Base-by-base conservation (phyloP, 2,329 filamentous ascomycete species). In the Colletotrichum salicis region DNA sequence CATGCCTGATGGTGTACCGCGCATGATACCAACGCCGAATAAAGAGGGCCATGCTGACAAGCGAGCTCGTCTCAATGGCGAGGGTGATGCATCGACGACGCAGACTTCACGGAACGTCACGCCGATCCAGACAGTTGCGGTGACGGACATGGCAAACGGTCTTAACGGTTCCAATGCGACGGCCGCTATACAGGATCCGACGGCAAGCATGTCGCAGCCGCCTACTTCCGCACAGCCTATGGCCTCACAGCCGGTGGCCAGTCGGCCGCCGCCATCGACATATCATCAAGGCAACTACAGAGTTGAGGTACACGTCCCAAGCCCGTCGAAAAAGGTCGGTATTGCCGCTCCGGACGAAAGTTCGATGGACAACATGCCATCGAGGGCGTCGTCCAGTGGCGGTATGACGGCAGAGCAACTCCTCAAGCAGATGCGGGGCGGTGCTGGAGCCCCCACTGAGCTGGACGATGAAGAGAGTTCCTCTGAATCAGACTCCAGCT, bases 161-260 rank as follows among this genome's bases (percentile, higher is more conserved):
- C 72, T 84, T 5, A 73, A 75, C 5, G 82, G 78, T 1, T 78
- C 82, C 1, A 74, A 79, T 19, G 82, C 80, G 13, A 82, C 82
- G 1, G 81, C 80, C 6, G 81, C 82, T 62, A 76, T 74, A 15
- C 76, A 77, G 29, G 83, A 84, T 70, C 83, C 83, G 4, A 84
- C 81, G 3, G 61, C 76, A 29, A 51, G 48, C 68, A 41, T 41
- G 24, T 52, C 60, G 24, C 70, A 64, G 22, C n/a, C 51, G 29
- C 22, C 51, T 10, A 11, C 24, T 5, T 15, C 29, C 13, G 51
- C 54, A 12, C 41, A 70, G 35, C n/a, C 29, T 29, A 29, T 29
- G 3, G 2, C 24, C 24, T 27, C 52, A 12, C 41, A 70, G 33
- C n/a, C 29, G 5, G 37, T 41, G 1, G 12, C 27, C 1, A 27